Evolutionary conservation across 1,284 basidiomycete genomes (phyloP), one percentile per base, ranked within the genome.

Genomic region (Ceratobasidium theobromae): DNA sequence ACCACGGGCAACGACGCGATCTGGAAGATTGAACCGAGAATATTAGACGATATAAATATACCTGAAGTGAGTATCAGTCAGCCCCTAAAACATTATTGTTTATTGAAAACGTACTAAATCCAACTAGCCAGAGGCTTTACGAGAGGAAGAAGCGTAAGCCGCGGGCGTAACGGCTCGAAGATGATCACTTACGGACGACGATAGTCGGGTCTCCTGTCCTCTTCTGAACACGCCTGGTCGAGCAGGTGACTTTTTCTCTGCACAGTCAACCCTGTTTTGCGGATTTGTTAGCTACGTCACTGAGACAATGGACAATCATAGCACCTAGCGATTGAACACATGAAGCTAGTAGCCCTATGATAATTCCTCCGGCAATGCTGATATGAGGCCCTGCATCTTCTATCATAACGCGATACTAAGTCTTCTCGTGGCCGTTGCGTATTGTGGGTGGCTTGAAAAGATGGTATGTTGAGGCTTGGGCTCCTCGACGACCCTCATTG

Each of bases 201-300:
- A 73, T 90, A 84, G 72, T 94, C 91, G 28, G 84, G 82, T 67
- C 81, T 82, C 72, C 86, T 86, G 60, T 84, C 76, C 33, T 81
- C 74, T 52, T 86, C 81, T 2, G 93, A 88, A 9, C 89, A 79
- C 2, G 79, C 77, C 71, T 94, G 89, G 74, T 97, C 93, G 68
- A 90, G 79, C 40, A 98, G 84, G 81, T 98, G 95, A 72, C 92
- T 95, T 80, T 96, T 95, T 70, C 95, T 86, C 76, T 98, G 95
- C 69, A 98, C 88, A 28, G 95, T 97, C 40, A 98, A 82, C 16
- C 95, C 82, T 81, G 71, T 46, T 28, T 27, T 38, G 48, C 8
- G 33, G 35, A 33, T 46, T 67, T 35, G 55, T 69, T 12, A n/a
- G 6, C 45, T 4, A 11, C 4, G 25, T 23, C 18, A 16, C 41